These are phyloP conservation scores for Aspergillus panamensis DNA, from an alignment of 495 filamentous ascomycete genomes.

Conservation along the genomic window DNA sequence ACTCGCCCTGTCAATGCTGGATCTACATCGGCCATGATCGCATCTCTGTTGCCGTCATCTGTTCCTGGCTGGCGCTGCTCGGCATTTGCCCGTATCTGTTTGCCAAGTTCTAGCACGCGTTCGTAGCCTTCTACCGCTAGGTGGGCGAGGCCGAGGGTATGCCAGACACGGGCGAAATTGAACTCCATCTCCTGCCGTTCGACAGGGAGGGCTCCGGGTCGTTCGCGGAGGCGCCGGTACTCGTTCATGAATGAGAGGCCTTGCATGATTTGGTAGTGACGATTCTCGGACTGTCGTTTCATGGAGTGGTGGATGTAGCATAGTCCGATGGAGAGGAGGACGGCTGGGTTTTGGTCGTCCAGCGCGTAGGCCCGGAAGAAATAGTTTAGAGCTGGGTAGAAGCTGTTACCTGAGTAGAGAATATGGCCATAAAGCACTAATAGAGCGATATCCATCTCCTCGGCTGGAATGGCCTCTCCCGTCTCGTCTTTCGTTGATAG, in stretches of 20 bases:
- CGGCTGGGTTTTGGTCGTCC: conserved; percentile 67
- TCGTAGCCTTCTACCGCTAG: conserved; percentile 75
- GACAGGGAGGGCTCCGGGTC: conserved; percentile 33
- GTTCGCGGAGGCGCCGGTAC: conserved; percentile 62
- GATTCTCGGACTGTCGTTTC: conserved; percentile 83
- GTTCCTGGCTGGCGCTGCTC: conserved; percentile 13
- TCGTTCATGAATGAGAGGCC: conserved; percentile 74
- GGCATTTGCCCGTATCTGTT: conserved; percentile 34
- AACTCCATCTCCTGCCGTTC: conserved; percentile 81
- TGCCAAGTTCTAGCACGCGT: conserved; percentile 48
- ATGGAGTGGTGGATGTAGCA: conserved; percentile 81
- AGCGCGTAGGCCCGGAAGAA: conserved; percentile 83
- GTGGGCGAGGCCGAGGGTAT: conserved; percentile 73
- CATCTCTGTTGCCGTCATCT: conserved; percentile 22
- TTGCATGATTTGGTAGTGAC: conserved; percentile 81
- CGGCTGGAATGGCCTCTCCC: conserved; percentile 45
- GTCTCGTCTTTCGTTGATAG: conserved; percentile 49
- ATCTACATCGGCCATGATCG: conserved; percentile 27
- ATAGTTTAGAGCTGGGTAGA: conserved; percentile 82
- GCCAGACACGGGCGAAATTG: conserved; percentile 79
- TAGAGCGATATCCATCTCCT: conserved; percentile 65
- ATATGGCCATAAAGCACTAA: conserved; percentile 88
- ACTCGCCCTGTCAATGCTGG: conserved; percentile 11
- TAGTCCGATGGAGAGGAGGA: conserved; percentile 66
- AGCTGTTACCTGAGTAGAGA: conserved; percentile 71